These are phyloP conservation scores for Podila minutissima DNA, from an alignment of 192 early-diverging fungal species.

Conservation along the genomic window DNA sequence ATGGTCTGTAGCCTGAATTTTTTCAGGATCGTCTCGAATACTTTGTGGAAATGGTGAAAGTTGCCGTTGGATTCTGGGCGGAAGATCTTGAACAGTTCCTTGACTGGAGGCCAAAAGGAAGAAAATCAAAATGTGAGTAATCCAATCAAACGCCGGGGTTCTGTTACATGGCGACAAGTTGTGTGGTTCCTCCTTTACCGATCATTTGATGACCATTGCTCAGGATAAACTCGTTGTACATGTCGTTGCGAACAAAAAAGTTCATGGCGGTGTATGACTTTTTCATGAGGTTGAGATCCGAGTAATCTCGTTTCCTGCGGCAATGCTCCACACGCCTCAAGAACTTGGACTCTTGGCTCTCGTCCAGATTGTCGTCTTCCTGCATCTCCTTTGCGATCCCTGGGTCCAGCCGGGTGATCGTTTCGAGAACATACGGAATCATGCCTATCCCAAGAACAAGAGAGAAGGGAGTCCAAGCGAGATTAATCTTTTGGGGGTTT, in stretches of 20 bases:
- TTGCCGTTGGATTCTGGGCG: slow-evolving; percentile 50
- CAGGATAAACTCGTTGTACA: slow-evolving; percentile 51
- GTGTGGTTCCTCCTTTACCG: slow-evolving; percentile 4
- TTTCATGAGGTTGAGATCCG: slow-evolving; percentile 46
- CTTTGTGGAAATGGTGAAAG: slow-evolving; percentile 48
- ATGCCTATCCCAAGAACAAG: slow-evolving; percentile 14
- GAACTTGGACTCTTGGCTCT: slow-evolving; percentile 40
- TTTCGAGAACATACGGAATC: slow-evolving; percentile 29
- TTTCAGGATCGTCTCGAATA: slow-evolving; percentile 44
- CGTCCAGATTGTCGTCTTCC: slow-evolving; percentile 11
- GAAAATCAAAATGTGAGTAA: background rate
- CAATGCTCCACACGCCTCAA: slow-evolving; percentile 27
- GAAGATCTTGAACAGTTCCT: slow-evolving; percentile 47
- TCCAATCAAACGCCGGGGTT: background rate
- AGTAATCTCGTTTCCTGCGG: slow-evolving; percentile 26
- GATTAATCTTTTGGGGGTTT: background rate
- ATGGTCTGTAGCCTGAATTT: slow-evolving; percentile 45
- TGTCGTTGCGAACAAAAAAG: slow-evolving; percentile 35
- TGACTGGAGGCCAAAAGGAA: slow-evolving; percentile 12
- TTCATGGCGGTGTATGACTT: slow-evolving; percentile 50
- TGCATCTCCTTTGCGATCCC: slow-evolving; percentile 24
- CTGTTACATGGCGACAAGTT: background rate
- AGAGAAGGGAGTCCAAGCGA: background rate
- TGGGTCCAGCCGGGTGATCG: slow-evolving; percentile 43
- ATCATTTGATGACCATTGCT: slow-evolving; percentile 36